Evolutionary conservation across 768 basidiomycete genomes (phyloP), one percentile per base, ranked within the genome.

Genomic region (Lanmaoa rubissima): DNA sequence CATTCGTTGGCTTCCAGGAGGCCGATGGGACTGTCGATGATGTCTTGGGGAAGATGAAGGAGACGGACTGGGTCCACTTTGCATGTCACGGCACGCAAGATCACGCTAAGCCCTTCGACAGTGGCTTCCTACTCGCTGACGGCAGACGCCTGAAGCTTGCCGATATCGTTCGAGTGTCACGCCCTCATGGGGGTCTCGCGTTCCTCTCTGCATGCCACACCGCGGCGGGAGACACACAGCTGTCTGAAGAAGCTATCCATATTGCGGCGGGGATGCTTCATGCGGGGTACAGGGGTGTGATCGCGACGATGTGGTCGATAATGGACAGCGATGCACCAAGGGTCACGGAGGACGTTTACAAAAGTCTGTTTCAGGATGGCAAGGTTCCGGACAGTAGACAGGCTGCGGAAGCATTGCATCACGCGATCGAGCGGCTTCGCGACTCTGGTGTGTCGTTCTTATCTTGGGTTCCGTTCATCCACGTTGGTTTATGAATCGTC

Each of bases 61-160:
- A 32, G 9, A 32, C 35, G 8, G 24, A 50, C 7, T 51, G 50
- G 68, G 65, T 67, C 2, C 74, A 74, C 54, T 59, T 75, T 41
- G 69, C 69, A 19, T 73, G 73, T 42, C 74, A 75, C 34, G 74
- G 66, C 4, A 31, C 39, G 7, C 66, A 71, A 42, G 57, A 64
- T 28, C 7, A 43, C 14, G 5, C 38, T 16, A 41, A 62, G 16
- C 70, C 72, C 4, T 45, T 64, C 17, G 48, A 66, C 19, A 67
- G 63, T 26, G 57, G 45, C 5, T 62, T 72, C 39, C 9, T 48
- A 2, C 63, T 69, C 19, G 52, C 36, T 2, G 3, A 46, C 13
- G 3, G 38, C 16, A 41, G 5, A 26, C 35, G 42, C 7, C 44
- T 46, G 1, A 31, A 31, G 19, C 34, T 49, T 17, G 19, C 40